Conservation (phyloP, 2,329 filamentous ascomycete species). For the Alternaria dauci region DNA sequence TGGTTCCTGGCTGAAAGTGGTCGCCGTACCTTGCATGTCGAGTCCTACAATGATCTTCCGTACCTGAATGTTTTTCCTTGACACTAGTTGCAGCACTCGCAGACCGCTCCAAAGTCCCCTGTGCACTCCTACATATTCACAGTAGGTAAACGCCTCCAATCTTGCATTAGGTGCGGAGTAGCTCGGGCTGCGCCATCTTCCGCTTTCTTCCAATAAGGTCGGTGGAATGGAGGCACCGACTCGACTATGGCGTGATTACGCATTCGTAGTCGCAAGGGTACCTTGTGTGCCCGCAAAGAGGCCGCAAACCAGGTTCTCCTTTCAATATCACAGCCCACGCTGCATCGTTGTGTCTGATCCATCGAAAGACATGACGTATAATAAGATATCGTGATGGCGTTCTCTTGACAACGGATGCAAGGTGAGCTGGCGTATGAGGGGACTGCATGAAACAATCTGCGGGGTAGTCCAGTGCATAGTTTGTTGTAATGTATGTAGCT, state of each 20-base stretch:
- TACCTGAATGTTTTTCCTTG: not conserved
- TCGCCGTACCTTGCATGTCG: conserved; percentile 1
- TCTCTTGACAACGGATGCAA: conserved; percentile 7
- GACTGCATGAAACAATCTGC: conserved; percentile 8
- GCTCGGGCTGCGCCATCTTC: conserved; percentile 13
- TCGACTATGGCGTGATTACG: conserved; percentile 11
- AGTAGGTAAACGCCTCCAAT: not conserved
- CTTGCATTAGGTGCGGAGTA: conserved; percentile 6
- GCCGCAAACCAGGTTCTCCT: not conserved
- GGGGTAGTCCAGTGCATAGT: conserved; percentile 13
- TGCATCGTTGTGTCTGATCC: conserved; percentile 1
- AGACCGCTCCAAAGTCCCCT: not conserved
- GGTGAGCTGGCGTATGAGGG: conserved; percentile 18
- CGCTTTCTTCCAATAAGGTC: conserved; percentile 5
- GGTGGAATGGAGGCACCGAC: not conserved
- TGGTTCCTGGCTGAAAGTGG: not conserved
- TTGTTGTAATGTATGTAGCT: not conserved
- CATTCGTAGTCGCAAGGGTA: conserved; percentile 6
- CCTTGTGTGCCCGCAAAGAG: conserved; percentile 3
- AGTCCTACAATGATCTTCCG: not conserved
- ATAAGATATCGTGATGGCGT: not conserved
- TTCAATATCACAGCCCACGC: not conserved
- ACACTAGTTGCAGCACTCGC: not conserved
- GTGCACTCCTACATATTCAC: not conserved
- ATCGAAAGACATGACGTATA: conserved; percentile 3